Conservation (phyloP, 257 asterid genomes). For the Nyctanthes arbortristis region DNA sequence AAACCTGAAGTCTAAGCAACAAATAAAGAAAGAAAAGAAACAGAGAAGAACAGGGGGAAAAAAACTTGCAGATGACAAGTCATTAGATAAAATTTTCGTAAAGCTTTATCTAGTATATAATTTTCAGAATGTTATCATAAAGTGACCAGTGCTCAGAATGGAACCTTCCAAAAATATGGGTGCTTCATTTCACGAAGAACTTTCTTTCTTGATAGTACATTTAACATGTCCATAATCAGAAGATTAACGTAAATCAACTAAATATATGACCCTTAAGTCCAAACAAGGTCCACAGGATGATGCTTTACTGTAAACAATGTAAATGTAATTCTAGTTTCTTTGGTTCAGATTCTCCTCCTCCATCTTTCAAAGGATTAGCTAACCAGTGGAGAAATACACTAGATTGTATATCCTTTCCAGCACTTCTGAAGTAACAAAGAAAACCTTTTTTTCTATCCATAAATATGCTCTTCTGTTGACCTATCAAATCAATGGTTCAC, state of each 20-base stretch:
- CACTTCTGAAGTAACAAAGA: constrained; percentile 97
- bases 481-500: constrained; percentile 93
- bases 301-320: background rate
- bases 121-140: no score
- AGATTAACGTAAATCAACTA: background rate
- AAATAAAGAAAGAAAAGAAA: background rate
- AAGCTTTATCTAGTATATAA: background rate
- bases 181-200: background rate
- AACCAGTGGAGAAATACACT: constrained; percentile 51
- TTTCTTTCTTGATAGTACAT: background rate
- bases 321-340: background rate
- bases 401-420: constrained; percentile 90
- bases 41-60: background rate
- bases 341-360: constrained; percentile 4
- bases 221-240: background rate
- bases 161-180: background rate
- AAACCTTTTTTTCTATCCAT: constrained; percentile 83
- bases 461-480: constrained; percentile 77
- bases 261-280: background rate
- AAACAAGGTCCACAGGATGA: background rate
- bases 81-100: background rate
- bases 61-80: background rate
- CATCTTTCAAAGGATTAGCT: background rate
- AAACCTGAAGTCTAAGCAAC: background rate
- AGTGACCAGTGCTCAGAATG: background rate